phyloP scores from a whole-genome alignment of 139 green algal species.

The Raphidocelis subcapitata region DNA sequence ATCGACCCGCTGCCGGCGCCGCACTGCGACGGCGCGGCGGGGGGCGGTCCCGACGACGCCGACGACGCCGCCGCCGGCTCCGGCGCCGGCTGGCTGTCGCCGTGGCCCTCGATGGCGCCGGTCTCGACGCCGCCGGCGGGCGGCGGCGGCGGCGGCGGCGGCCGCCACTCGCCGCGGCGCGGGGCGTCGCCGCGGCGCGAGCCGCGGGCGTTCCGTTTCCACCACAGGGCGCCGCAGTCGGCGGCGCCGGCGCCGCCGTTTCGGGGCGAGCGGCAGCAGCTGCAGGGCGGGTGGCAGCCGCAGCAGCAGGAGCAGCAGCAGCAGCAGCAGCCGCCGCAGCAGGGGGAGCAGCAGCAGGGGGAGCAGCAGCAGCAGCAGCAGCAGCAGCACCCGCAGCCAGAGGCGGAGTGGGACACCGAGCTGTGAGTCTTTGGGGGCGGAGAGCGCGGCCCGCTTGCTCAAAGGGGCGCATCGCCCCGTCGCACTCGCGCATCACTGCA shows the following conservation, averaged over 20 bases:
- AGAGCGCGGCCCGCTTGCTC: conserved; percentile 2
- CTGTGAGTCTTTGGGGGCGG: not conserved
- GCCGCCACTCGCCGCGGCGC: conserved; percentile 1
- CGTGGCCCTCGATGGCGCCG: too few species aligned
- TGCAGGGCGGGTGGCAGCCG: not conserved
- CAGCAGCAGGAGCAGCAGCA: not conserved
- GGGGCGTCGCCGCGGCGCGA: not conserved
- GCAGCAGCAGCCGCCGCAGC: not conserved
- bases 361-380: not conserved
- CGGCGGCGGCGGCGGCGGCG: too few species aligned
- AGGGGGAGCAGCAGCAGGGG: conserved; percentile 35
- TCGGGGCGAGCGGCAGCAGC: not conserved
- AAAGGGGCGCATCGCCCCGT: too few species aligned
- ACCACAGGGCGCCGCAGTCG: not conserved
- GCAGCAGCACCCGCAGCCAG: not conserved
- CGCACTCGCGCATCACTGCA: too few species aligned
- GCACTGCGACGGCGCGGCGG: too few species aligned
- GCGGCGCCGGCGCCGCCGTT: too few species aligned
- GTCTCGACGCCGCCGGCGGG: too few species aligned
- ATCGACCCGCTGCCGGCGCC: too few species aligned
- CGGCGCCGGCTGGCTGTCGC: too few species aligned
- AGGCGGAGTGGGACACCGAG: not conserved
- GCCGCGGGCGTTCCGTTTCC: not conserved
- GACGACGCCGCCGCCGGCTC: too few species aligned
- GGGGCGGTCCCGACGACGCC: too few species aligned